Evolutionary conservation across 2,329 filamentous ascomycete genomes (phyloP).

Genomic region (Cercospora beticola): DNA sequence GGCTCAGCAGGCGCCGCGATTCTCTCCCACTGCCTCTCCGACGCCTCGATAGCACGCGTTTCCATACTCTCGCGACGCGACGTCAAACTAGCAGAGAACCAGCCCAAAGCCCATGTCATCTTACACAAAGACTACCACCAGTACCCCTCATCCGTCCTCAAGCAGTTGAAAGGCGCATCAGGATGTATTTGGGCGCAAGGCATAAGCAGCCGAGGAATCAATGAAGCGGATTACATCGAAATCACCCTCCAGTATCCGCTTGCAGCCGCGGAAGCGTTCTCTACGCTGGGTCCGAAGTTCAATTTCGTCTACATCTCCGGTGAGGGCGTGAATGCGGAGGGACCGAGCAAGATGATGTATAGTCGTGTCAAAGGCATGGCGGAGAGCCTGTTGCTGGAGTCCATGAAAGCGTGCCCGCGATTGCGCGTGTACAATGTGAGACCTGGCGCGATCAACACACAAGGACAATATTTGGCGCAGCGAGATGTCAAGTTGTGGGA

Average conservation of each 20-base stretch:
- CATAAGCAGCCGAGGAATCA: slow-evolving; percentile 45
- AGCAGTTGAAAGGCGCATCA: slow-evolving; percentile 61
- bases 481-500: slow-evolving; percentile 18
- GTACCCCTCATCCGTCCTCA: slow-evolving; percentile 60
- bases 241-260: slow-evolving; percentile 69
- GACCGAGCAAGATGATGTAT: too few species aligned
- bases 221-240: slow-evolving; percentile 53
- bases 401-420: slow-evolving; percentile 47
- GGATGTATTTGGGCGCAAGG: slow-evolving; percentile 75
- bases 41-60: slow-evolving; percentile 59
- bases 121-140: slow-evolving; percentile 65
- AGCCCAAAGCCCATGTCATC: slow-evolving; percentile 64
- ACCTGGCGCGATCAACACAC: slow-evolving; percentile 59
- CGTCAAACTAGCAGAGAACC: slow-evolving; percentile 61
- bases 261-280: slow-evolving; percentile 62
- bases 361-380: slow-evolving; percentile 66
- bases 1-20: slow-evolving; percentile 44
- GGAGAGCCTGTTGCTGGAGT: slow-evolving; percentile 58
- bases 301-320: slow-evolving; percentile 72
- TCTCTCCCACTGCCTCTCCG: slow-evolving; percentile 40
- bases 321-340: slow-evolving; percentile 58
- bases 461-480: slow-evolving; percentile 27
- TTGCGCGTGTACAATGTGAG: slow-evolving; percentile 60
- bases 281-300: slow-evolving; percentile 56
- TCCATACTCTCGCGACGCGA: slow-evolving; percentile 67